A percentile compares a stretch with the other conserved stretches of the same genome.
Evolutionary conservation across 169 alveolate species (phyloP).

Genomic region (Theileria luwenshuni): DNA sequence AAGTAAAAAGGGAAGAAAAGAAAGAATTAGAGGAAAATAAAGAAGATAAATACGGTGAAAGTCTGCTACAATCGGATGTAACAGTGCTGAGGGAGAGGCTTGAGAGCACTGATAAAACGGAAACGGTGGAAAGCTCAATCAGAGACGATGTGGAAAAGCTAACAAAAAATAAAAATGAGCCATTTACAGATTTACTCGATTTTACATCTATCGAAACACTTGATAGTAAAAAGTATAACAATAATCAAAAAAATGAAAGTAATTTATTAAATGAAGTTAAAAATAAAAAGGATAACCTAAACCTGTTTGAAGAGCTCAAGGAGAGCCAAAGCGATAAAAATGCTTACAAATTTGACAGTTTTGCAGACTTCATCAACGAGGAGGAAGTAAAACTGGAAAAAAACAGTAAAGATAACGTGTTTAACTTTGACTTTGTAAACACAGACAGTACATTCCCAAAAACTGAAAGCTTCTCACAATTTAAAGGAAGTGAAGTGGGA

Average conservation of each 20-base stretch:
- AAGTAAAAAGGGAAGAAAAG: background rate
- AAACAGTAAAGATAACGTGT: background rate
- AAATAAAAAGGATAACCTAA: background rate
- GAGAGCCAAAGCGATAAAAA: background rate
- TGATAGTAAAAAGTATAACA: no score
- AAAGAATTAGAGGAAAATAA: no score
- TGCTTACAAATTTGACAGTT: background rate
- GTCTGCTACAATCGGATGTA: background rate
- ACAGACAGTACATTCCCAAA: background rate
- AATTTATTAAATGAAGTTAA: no score
- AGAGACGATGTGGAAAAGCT: slow-evolving; percentile 14
- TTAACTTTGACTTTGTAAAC: slow-evolving; percentile 9
- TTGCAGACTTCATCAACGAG: background rate
- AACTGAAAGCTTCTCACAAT: background rate
- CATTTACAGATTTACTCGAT: background rate
- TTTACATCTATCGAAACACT: background rate
- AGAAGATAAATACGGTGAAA: no score
- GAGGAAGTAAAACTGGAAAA: background rate
- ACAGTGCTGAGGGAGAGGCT: background rate
- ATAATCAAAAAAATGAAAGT: no score
- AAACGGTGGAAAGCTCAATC: slow-evolving; percentile 8
- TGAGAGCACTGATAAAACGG: background rate
- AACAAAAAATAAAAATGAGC: background rate
- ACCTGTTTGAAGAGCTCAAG: background rate
- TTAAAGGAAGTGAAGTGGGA: background rate